Percentiles rank a stretch among this genome's conserved stretches.
phyloP scores from a whole-genome alignment of 1,284 basidiomycete species.

The Coniferiporia sulphurascens region DNA sequence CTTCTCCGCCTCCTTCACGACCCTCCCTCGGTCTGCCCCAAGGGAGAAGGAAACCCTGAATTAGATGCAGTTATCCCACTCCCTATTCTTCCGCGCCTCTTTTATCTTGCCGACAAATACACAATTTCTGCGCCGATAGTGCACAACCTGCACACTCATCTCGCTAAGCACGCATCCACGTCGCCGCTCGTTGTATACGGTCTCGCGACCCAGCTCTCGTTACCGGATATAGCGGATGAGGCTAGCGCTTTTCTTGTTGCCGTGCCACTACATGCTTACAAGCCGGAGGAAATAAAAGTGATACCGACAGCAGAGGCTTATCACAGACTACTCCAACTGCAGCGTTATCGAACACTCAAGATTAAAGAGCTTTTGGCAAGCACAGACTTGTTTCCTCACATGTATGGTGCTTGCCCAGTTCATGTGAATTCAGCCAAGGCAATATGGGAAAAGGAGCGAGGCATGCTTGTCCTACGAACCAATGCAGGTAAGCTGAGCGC shows the following conservation, averaged over 20 bases:
- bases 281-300: slow-evolving; percentile 42
- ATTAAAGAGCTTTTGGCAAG: slow-evolving; percentile 44
- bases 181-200: slow-evolving; percentile 55
- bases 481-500: slow-evolving; percentile 41
- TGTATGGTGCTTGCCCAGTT: slow-evolving; percentile 51
- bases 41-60: slow-evolving; percentile 23
- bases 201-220: slow-evolving; percentile 38
- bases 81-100: slow-evolving; percentile 50
- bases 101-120: slow-evolving; percentile 60
- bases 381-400: slow-evolving; percentile 64
- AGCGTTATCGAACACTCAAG: slow-evolving; percentile 45
- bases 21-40: slow-evolving; percentile 33
- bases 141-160: slow-evolving; percentile 41
- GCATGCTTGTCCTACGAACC: slow-evolving; percentile 35
- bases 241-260: slow-evolving; percentile 50
- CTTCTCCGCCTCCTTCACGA: slow-evolving; percentile 51
- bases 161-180: slow-evolving; percentile 46
- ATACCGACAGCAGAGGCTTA: slow-evolving; percentile 55
- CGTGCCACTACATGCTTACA: slow-evolving; percentile 49
- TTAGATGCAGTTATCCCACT: slow-evolving; percentile 44
- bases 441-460: slow-evolving; percentile 46
- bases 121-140: slow-evolving; percentile 40
- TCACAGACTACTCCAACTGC: slow-evolving; percentile 53
- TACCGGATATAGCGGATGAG: slow-evolving; percentile 43
- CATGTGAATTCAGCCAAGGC: slow-evolving; percentile 41